phyloP scores from a whole-genome alignment of 805 yeast genomes.

The Crinitomyces ghanaensis region DNA sequence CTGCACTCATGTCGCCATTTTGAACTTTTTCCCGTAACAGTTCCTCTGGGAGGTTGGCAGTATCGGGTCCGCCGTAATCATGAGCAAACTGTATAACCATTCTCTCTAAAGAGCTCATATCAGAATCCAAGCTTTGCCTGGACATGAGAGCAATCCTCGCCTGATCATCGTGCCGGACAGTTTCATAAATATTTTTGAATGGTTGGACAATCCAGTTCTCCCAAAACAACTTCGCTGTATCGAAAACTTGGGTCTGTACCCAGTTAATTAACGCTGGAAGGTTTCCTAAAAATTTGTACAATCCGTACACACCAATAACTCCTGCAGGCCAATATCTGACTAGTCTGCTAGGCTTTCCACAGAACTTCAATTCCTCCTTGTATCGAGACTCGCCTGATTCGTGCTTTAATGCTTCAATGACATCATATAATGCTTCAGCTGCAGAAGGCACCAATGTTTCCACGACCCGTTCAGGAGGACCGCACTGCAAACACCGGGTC shows the following conservation, averaged over 20 bases:
- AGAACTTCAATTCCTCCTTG: too few relatives aligned
- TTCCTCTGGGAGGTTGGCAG: slow-evolving; percentile 8
- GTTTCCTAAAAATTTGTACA: slow-evolving; percentile 32
- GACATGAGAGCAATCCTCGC: slow-evolving; percentile 67
- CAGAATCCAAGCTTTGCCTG: slow-evolving; percentile 66
- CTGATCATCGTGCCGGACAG: slow-evolving; percentile 74
- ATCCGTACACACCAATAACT: slow-evolving; percentile 18
- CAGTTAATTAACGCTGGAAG: slow-evolving; percentile 45
- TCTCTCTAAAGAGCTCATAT: slow-evolving; percentile 67
- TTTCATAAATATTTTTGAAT: slow-evolving; percentile 52
- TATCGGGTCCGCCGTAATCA: slow-evolving; percentile 28
- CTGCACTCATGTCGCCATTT: slow-evolving; percentile 67
- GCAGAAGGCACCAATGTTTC: neutral
- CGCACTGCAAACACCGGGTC: too few relatives aligned
- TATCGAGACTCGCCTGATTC: too few relatives aligned
- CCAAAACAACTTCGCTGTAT: slow-evolving; percentile 57
- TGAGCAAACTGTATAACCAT: slow-evolving; percentile 70
- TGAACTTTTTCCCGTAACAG: slow-evolving; percentile 40
- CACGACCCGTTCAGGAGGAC: neutral
- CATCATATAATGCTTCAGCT: slow-evolving; percentile 1
- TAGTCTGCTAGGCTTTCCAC: slow-evolving; percentile 14
- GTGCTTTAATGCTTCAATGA: too few relatives aligned
- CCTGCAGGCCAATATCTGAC: slow-evolving; percentile 60
- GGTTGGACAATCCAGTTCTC: slow-evolving; percentile 81
- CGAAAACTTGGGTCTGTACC: slow-evolving; percentile 45